phyloP scores from a whole-genome alignment of 1,284 basidiomycete genomes.

The Porodaedalea pini region DNA sequence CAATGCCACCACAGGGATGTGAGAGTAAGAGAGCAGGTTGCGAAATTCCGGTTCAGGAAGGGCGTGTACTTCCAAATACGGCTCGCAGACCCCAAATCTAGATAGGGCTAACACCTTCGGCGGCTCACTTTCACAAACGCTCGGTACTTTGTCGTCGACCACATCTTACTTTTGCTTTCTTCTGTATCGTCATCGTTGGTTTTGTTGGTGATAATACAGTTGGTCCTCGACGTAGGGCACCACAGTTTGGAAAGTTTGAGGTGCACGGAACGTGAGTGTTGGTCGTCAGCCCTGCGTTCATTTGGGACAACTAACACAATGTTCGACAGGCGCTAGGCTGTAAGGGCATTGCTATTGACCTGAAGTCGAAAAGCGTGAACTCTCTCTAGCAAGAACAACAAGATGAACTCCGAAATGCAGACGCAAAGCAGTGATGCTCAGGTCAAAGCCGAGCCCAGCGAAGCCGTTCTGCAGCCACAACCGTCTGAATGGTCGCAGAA shows the following conservation, averaged over 20 bases:
- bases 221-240: too few relatives aligned
- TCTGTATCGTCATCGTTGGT: too few relatives aligned
- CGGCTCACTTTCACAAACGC: neutral
- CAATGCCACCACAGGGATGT: neutral
- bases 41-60: neutral
- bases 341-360: neutral
- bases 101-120: neutral
- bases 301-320: neutral
- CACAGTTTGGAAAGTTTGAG: too few relatives aligned
- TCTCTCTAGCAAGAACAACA: neutral
- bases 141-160: neutral
- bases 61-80: neutral
- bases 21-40: neutral
- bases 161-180: too few relatives aligned
- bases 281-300: neutral
- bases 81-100: neutral
- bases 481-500: slow-evolving; percentile 47
- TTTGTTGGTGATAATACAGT: too few relatives aligned
- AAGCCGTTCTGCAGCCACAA: neutral
- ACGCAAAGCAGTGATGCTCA: slow-evolving; percentile 1
- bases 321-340: neutral
- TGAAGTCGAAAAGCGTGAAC: neutral
- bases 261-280: too few relatives aligned
- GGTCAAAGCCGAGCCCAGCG: slow-evolving; percentile 8
- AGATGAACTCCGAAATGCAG: slow-evolving; percentile 2